Evolutionary conservation across 225 moss, liverwort and hornwort genomes (phyloP), one percentile per base, ranked within the genome.

Genomic region (Asterella californica): DNA sequence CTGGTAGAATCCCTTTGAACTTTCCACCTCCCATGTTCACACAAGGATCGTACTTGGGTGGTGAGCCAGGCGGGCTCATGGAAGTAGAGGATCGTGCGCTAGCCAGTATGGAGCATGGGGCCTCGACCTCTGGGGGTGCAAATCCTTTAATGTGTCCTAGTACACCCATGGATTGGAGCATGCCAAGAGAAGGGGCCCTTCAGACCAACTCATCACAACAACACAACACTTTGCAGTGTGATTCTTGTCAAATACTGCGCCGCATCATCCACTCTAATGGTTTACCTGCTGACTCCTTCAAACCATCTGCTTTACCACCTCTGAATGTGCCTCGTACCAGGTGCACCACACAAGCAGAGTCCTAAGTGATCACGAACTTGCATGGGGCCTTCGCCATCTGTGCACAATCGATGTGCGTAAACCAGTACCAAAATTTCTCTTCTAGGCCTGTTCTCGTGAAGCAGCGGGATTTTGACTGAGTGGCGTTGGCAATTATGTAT

Each of bases 181-280:
- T 93, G 86, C 85, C 93, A 73, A 91, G 89, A 64, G 96, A 96
- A 70, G 84, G 92, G 75, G 77, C 89, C 59, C 81, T 90, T 74
- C 92, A 90, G 72, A 89, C 90, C 17, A 89, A 83, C 80, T 90
- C 90, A 78, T 84, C 89, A 74, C 93, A 92, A 24, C 79, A 91
- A 50, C 91, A 92, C 80, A 93, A 88, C 70, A 90, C 93, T 71
- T 90, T 90, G 72, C 92, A 92, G 54, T 99, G 97, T 78, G 92
- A 90, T 62, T 92, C 90, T 70, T 99, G 97, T 79, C 97, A 95
- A 80, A 99, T 99, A 83, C 91, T 99, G 47, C 97, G 97, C 62
- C 93, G 95, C 72, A 99, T 99, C 77, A 90, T 99, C 85, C 95
- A 99, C 83, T 93, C 97, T 72, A 99, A 99, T 82, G 97, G 97